These are phyloP conservation scores for Shiraia sp. DNA, from an alignment of 2,329 filamentous ascomycete genomes.

Conservation along the genomic window DNA sequence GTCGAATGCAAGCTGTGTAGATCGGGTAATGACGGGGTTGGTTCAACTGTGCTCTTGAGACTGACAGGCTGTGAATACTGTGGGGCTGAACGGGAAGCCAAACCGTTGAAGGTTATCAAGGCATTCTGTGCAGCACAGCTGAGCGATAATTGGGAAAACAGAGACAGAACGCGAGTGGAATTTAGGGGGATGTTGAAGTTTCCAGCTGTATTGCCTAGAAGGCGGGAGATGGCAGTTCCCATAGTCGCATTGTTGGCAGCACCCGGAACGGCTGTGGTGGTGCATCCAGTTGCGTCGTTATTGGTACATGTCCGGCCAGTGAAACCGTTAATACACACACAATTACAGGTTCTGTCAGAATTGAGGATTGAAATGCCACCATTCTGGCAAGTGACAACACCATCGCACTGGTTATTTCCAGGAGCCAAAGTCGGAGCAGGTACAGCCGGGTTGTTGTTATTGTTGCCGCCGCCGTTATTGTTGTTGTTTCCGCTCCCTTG, in stretches of 20 bases:
- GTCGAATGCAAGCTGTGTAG: slow-evolving; percentile 28
- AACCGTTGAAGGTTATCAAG: slow-evolving; percentile 77
- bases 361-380: slow-evolving; percentile 76
- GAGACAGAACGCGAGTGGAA: slow-evolving; percentile 68
- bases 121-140: slow-evolving; percentile 87
- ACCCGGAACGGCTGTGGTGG: slow-evolving; percentile 52
- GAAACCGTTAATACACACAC: slow-evolving; percentile 87
- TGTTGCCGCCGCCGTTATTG: slow-evolving; percentile 25
- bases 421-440: slow-evolving; percentile 24
- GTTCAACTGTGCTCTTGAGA: slow-evolving; percentile 18
- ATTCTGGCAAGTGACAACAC: slow-evolving; percentile 70
- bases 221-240: slow-evolving; percentile 74
- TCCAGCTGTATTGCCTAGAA: slow-evolving; percentile 66
- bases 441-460: slow-evolving; percentile 17
- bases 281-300: slow-evolving; percentile 58
- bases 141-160: slow-evolving; percentile 74
- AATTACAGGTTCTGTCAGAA: slow-evolving; percentile 70
- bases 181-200: slow-evolving; percentile 80
- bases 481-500: slow-evolving; percentile 15
- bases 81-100: slow-evolving; percentile 35
- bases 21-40: slow-evolving; percentile 27
- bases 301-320: slow-evolving; percentile 64
- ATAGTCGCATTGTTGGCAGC: slow-evolving; percentile 67
- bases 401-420: slow-evolving; percentile 57
- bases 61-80: slow-evolving; percentile 21